Evolutionary conservation across 768 basidiomycete species (phyloP), one percentile per base, ranked within the genome.

Genomic region (Phylloporus rhodoxanthus): DNA sequence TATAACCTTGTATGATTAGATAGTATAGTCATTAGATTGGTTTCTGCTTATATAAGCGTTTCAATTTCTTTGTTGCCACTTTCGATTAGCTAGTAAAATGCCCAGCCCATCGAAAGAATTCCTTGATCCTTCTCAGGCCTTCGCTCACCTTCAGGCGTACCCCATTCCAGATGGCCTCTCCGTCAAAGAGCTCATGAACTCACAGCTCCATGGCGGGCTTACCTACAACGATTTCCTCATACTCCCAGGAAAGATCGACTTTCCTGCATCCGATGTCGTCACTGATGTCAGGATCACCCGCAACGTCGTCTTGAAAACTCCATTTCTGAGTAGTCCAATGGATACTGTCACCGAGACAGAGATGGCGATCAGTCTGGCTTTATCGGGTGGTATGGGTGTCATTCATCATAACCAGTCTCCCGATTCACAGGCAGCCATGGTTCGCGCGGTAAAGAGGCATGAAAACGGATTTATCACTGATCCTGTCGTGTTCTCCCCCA

Each of bases 391-490:
- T 47, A 87, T 98, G 54, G 95, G 96, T 72, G 90, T 98, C 63
- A 97, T 98, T 60, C 95, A 99, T 68, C 93, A 99, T 71, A 99
- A 98, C 69, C 90, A 92, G 67, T 57, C 84, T 1, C 63, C 92
- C 0, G 82, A 81, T 38, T 79, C 81, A 4, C 96, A 99, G 71
- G 95, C 95, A 8, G 85, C 87, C 34, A 98, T 98, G 94, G 91
- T 98, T 60, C 86, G 91, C 55, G 89, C 91, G 37, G 96, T 98
- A 26, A 99, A 99, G 70, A 85, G 94, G 61, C 95, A 94, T 66
- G 95, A 98, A 71, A 99, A 98, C 64, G 96, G 96, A 5, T 98
- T 98, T 73, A 99, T 98, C 69, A 81, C 88, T 45, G 91, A 96
- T 57, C 96, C 96, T 13, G 79, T 97, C 53, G 91, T 92, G 45